phyloP scores from a whole-genome alignment of 106 monocot species.

The Dioscorea alata region DNA sequence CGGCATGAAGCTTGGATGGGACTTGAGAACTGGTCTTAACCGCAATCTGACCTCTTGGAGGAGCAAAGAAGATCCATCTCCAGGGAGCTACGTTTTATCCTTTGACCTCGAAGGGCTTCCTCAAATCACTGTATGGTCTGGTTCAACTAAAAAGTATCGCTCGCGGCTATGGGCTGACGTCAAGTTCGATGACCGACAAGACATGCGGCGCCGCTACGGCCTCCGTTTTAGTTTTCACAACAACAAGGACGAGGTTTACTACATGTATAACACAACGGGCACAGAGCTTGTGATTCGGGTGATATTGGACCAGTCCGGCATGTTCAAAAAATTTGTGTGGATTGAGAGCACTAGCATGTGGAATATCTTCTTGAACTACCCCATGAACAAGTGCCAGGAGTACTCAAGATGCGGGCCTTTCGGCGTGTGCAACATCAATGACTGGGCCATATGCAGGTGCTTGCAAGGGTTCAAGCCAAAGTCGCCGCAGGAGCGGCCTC shows the following conservation, averaged over 20 bases:
- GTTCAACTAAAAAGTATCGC: neutral
- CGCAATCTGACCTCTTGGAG: slow-evolving; percentile 15
- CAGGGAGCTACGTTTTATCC: neutral
- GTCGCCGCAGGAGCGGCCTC: no score
- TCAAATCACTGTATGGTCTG: neutral
- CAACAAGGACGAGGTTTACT: slow-evolving; percentile 14
- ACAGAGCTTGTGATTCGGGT: slow-evolving; percentile 5
- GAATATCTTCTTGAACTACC: slow-evolving; percentile 16
- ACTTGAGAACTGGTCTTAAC: neutral
- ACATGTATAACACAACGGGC: neutral
- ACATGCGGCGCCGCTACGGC: neutral
- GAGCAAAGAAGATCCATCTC: slow-evolving; percentile 8
- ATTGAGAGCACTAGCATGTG: neutral
- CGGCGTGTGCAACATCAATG: no score
- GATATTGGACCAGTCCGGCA: slow-evolving; percentile 3
- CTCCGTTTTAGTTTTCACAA: slow-evolving; percentile 16
- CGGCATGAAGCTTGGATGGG: no score
- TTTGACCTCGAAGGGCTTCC: slow-evolving; percentile 1
- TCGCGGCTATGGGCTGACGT: slow-evolving; percentile 20
- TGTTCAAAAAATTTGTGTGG: slow-evolving; percentile 15
- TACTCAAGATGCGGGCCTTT: slow-evolving; percentile 18
- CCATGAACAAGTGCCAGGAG: slow-evolving; percentile 24
- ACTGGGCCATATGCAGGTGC: no score
- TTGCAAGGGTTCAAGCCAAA: no score
- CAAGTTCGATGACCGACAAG: no score